Percentiles rank a stretch among this genome's conserved stretches.
phyloP scores from a whole-genome alignment of 2,329 filamentous ascomycete genomes.

The Aurifilum marmelostoma region DNA sequence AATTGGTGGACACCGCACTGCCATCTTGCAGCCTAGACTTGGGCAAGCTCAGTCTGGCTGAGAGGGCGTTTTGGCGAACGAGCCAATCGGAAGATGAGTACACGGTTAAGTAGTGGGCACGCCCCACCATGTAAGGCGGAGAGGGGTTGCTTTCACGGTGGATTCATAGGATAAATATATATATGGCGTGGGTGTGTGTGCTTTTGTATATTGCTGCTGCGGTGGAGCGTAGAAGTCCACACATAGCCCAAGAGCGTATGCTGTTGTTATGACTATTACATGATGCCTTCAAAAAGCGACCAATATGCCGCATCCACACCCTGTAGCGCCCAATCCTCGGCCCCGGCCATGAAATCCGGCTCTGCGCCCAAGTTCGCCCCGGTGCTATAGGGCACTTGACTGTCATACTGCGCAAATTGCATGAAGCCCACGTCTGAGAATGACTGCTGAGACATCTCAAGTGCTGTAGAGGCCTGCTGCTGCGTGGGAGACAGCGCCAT shows the following conservation, averaged over 20 bases:
- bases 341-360: constrained; percentile 33
- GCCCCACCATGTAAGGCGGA: not conserved
- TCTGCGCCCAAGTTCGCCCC: not conserved
- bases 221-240: not conserved
- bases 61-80: constrained; percentile 13
- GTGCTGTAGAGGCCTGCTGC: constrained; percentile 17
- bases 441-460: not conserved
- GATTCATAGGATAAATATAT: not conserved
- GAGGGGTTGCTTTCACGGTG: not conserved
- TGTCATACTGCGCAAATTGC: constrained; percentile 21
- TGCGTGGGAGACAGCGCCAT: constrained; percentile 23
- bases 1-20: not conserved
- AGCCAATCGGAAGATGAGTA: constrained; percentile 4
- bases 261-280: not conserved
- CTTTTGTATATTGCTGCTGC: not conserved
- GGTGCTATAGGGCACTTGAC: constrained; percentile 14
- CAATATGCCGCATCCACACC: constrained; percentile 33
- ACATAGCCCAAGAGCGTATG: not conserved
- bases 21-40: not conserved
- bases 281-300: constrained; percentile 29
- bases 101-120: not conserved
- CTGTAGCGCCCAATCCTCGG: constrained; percentile 31
- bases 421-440: constrained; percentile 13
- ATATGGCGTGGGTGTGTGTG: not conserved
- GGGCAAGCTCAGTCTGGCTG: constrained; percentile 11